Evolutionary conservation across 768 basidiomycete species (phyloP), one percentile per base, ranked within the genome.

Genomic region (Leccinellum albellum): DNA sequence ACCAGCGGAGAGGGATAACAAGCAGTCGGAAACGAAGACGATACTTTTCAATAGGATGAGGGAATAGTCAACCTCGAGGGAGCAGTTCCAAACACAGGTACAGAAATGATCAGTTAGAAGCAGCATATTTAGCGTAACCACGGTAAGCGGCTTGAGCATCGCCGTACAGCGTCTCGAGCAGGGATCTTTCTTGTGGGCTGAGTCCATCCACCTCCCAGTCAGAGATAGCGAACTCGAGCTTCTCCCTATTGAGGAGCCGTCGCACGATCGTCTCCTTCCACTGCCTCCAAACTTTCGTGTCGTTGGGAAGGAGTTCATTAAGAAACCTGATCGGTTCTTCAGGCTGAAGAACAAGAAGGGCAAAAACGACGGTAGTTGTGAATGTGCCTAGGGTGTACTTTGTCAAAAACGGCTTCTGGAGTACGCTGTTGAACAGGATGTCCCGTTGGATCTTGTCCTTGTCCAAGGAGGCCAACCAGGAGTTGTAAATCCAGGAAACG

Each of bases 391-490:
- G 32, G 4, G 49, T 60, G 20, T 61, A 67, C 33, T 55, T 60
- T 35, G 53, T 56, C 52, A 68, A 20, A 1, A 23, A 47, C 15
- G 66, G 66, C 4, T 29, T 58, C 21, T 52, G 42, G 10, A 67
- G 50, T 1, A 63, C 56, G 1, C 21, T 44, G n/a, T 54, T 29
- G 17, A 67, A 28, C 28, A 67, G 40, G 32, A 64, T 9, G 13
- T 58, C 44, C 24, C 44, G 48, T 2, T 67, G 63, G 4, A 67
- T 51, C 23, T 53, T 60, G 10, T 60, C 64, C 9, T 57, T 69
- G 32, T 78, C 76, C 71, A 78, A 55, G 7, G 64, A 67, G 6
- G 66, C 64, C 14, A 62, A 13, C 49, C 49, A 50, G 4, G 49
- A 50, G 31, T 50, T 50, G 48, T 50, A 50, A 14, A 50, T 50